Evolutionary conservation across 192 early-diverging fungal species (phyloP).

Genomic region (Piromyces finnis): DNA sequence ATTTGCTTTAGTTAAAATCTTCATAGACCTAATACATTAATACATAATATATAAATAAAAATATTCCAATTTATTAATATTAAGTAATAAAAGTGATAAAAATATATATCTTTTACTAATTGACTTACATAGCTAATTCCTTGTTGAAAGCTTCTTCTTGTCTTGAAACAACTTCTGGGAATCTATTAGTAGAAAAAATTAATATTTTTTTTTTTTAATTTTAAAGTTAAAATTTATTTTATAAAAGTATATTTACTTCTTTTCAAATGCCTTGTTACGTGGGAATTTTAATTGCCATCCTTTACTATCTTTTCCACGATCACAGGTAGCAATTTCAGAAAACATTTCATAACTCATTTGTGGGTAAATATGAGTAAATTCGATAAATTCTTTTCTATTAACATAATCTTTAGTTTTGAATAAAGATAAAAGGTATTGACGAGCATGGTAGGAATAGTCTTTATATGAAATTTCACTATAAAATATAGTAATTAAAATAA

Average conservation of each 20-base stretch:
- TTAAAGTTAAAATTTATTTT: too few relatives aligned
- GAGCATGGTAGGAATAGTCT: not conserved
- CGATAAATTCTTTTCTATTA: not conserved
- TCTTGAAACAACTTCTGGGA: not conserved
- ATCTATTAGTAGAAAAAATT: not conserved
- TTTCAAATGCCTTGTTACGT: not conserved
- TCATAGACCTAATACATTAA: not conserved
- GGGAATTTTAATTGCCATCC: not conserved
- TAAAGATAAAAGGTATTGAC: not conserved
- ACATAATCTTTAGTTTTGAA: not conserved
- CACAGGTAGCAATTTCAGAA: not conserved
- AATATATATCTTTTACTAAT: too few relatives aligned
- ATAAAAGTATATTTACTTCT: too few relatives aligned
- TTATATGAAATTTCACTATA: not conserved
- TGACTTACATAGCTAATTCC: not conserved
- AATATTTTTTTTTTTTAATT: too few relatives aligned
- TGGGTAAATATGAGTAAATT: not conserved
- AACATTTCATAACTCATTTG: not conserved
- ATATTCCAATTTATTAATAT: too few relatives aligned
- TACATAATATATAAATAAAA: too few relatives aligned
- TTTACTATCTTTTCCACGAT: not conserved
- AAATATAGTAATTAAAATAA: too few relatives aligned
- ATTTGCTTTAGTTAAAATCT: not conserved
- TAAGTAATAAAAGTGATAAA: too few relatives aligned
- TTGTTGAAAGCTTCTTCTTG: not conserved